Base-by-base conservation (phyloP, 176 grass and related monocot genomes). In the Bromus sterilis region DNA sequence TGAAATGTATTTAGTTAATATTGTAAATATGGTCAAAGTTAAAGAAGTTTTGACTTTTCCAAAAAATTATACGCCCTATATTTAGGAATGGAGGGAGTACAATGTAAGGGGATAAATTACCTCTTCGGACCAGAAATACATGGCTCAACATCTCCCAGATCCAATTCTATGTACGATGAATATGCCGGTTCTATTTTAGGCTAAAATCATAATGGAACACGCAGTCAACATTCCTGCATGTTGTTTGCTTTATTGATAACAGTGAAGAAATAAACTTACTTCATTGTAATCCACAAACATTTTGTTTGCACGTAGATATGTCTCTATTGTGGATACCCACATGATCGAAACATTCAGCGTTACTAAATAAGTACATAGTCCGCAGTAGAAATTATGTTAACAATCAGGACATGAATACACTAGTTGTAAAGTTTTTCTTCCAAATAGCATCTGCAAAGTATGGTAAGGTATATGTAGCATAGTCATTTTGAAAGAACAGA, bases 121-220 rank as follows among this genome's bases (percentile, higher is more conserved):
- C 91, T 90, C 75, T 93, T 93, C 30, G 91, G 91, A 58, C 88
- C 91, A 73, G 91, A 93, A 63, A 93, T 48, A 43, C 85, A 90
- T n/a, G 88, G 85, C 56, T 86, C 91, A 42, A 88, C 88, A 48
- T 81, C 80, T 78, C 71, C 32, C 67, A 93, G 82, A 34, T 90
- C 68, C 24, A 93, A 51, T 56, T 93, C 88, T 65, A 93, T 61
- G 87, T 90, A 88, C 12, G 88, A 90, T 63, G 85, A 88, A 74
- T 93, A 93, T 25, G 63, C 56, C 72, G 64, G 87, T 82, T 93
- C 91, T 74, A 48, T 63, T 79, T 86, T 86, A 70, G 88, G 74
- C 88, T 90, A 86, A 32, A 32, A 65, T 60, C 61, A n/a, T 72
- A 84, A 56, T 58, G 16, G 21, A 62, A 14, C 11, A 23, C 55